Base-by-base conservation (phyloP, 2,329 filamentous ascomycete species). In the Drechslerella stenobrocha region DNA sequence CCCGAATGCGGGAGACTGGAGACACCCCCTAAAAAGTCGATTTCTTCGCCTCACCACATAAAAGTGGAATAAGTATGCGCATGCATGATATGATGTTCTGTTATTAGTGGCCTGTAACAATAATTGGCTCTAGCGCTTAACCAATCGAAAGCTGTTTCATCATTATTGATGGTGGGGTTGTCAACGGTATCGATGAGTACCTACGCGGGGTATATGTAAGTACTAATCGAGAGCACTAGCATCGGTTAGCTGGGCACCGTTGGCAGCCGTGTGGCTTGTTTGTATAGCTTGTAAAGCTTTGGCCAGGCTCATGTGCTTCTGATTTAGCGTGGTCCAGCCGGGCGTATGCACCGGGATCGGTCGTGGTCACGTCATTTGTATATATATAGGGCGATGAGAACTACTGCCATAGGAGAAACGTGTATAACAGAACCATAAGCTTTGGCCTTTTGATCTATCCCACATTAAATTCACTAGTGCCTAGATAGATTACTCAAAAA, bases 141-240 rank as follows among this genome's bases (percentile, higher is more conserved):
- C 37, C 37, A 42, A 42, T 42, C 37, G 37, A 42, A 42, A 20
- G 13, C 13, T 20, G 37, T 42, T 15, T 42, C 37, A 42, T 42
- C 37, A 5, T 13, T 42, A 3, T n/a, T n/a, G n/a, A n/a, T n/a
- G n/a, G n/a, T n/a, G n/a, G n/a, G n/a, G n/a, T n/a, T n/a, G n/a
- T n/a, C n/a, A n/a, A n/a, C n/a, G n/a, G n/a, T n/a, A n/a, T n/a
- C n/a, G n/a, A n/a, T n/a, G n/a, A n/a, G n/a, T n/a, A n/a, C n/a
- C n/a, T n/a, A n/a, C n/a, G n/a, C n/a, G n/a, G n/a, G n/a, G n/a
- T n/a, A n/a, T n/a, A 8, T 42, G 18, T 42, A 18, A 18, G 4
- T 4, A 13, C 3, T 42, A 9, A 20, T 20, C 9, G 37, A 20
- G 9, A 42, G 22, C 15, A 20, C 37, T 20, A 20, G 37, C 7